Evolutionary conservation across 2,329 filamentous ascomycete species (phyloP).

Genomic region (Diaporthe vexans): DNA sequence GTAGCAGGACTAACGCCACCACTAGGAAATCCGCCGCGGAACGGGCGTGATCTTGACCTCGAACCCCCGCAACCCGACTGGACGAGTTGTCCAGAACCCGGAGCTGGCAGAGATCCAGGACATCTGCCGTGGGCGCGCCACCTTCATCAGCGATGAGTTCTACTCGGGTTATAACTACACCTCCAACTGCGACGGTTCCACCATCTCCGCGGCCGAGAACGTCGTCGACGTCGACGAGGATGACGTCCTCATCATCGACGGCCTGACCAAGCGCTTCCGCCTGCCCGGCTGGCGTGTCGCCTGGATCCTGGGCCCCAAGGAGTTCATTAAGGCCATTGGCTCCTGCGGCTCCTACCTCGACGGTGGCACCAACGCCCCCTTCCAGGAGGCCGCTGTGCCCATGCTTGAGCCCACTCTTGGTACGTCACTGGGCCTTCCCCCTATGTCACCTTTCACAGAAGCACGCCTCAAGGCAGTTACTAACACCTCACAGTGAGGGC

Average conservation of each 20-base stretch:
- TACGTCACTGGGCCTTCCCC: neutral
- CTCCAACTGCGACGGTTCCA: conserved; percentile 88
- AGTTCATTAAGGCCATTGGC: conserved; percentile 94
- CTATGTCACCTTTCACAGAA: neutral
- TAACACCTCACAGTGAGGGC: conserved; percentile 67
- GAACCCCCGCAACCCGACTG: conserved; percentile 95
- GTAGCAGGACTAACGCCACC: too few species aligned
- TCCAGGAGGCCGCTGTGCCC: conserved; percentile 91
- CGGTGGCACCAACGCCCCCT: conserved; percentile 90
- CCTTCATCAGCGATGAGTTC: conserved; percentile 96
- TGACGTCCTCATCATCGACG: conserved; percentile 94
- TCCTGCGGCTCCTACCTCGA: conserved; percentile 95
- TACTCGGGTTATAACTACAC: conserved; percentile 98
- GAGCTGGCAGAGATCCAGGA: conserved; percentile 93
- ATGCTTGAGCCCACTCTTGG: conserved; percentile 87
- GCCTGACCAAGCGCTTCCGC: conserved; percentile 95
- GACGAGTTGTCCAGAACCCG: conserved; percentile 86
- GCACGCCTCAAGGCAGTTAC: neutral
- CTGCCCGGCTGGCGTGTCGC: conserved; percentile 97
- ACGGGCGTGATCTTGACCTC: conserved; percentile 92
- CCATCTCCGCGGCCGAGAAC: conserved; percentile 91
- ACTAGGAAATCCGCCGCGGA: conserved; percentile 81
- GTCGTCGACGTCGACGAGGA: conserved; percentile 90
- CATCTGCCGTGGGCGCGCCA: conserved; percentile 90
- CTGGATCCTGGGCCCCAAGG: conserved; percentile 96